A percentile compares a stretch with the other conserved stretches of the same genome.
Conservation (phyloP, 345 rosid species). For the Salix koriyanagi region DNA sequence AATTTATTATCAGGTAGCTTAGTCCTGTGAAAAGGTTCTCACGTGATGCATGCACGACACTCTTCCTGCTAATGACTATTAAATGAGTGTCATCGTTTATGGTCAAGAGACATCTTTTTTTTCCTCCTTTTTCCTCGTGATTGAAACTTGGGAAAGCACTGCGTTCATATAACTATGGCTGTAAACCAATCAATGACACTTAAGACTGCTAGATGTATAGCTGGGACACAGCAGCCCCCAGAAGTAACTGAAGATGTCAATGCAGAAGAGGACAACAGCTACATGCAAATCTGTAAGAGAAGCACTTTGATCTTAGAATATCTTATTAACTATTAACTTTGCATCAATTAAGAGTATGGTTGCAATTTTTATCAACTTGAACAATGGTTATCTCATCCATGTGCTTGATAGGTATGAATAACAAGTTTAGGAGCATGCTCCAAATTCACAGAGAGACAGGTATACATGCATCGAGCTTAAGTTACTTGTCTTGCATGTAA, state of each 20-base stretch:
- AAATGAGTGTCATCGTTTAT: background rate
- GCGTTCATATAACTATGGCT: no score
- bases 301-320: background rate
- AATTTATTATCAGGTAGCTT: background rate
- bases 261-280: background rate
- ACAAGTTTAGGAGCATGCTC: background rate
- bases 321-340: no score
- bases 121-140: background rate
- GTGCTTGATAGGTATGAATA: background rate
- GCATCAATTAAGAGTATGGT: background rate
- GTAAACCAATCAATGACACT: background rate
- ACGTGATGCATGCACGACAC: background rate
- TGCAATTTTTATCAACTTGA: background rate
- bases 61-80: background rate
- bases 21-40: background rate
- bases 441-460: background rate
- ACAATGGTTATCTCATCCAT: background rate
- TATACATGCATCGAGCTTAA: no score
- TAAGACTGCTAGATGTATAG: background rate
- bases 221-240: background rate
- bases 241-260: background rate
- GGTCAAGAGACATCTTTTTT: background rate
- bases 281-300: background rate
- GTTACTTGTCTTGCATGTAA: no score
- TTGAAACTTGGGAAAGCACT: no score